phyloP scores from a whole-genome alignment of 2,329 filamentous ascomycete species.

The Fusarium algeriense region DNA sequence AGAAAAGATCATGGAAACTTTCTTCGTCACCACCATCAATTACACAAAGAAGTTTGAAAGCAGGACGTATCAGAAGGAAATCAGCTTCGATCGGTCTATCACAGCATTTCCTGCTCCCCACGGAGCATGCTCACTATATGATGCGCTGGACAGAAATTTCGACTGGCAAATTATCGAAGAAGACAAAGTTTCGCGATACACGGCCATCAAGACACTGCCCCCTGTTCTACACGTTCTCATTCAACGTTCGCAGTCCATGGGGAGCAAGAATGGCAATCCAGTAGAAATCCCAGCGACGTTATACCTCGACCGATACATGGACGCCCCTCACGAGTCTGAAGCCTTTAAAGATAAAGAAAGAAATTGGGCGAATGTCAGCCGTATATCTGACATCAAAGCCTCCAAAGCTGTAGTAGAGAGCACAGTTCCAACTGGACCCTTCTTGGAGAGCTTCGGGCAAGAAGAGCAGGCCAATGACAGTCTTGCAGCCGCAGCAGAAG shows the following conservation, averaged over 20 bases:
- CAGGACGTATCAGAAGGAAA: constrained; percentile 57
- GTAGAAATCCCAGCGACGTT: constrained; percentile 84
- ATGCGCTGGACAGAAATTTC: constrained; percentile 87
- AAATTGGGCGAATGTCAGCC: constrained; percentile 80
- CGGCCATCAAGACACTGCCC: constrained; percentile 80
- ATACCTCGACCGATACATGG: constrained; percentile 90
- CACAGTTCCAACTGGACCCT: constrained; percentile 45
- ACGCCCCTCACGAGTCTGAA: constrained; percentile 69
- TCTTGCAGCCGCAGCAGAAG: background rate
- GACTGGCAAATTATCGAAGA: constrained; percentile 81
- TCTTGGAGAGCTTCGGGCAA: constrained; percentile 45
- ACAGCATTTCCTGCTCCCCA: constrained; percentile 68
- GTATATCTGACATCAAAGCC: constrained; percentile 68
- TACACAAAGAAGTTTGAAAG: constrained; percentile 67
- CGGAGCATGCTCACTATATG: constrained; percentile 75
- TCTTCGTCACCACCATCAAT: constrained; percentile 72
- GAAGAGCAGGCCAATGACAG: background rate
- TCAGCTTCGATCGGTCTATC: constrained; percentile 71
- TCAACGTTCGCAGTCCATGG: constrained; percentile 81
- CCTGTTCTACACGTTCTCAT: constrained; percentile 92
- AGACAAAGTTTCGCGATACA: constrained; percentile 72
- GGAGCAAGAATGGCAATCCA: constrained; percentile 80
- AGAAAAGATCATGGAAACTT: constrained; percentile 81
- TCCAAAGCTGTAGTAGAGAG: constrained; percentile 46
- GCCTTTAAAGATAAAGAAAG: constrained; percentile 74